Percentiles rank a stretch among this genome's conserved stretches.
Conservation (phyloP, 164 flowering plant species). For the Euptelea pleiosperma region DNA sequence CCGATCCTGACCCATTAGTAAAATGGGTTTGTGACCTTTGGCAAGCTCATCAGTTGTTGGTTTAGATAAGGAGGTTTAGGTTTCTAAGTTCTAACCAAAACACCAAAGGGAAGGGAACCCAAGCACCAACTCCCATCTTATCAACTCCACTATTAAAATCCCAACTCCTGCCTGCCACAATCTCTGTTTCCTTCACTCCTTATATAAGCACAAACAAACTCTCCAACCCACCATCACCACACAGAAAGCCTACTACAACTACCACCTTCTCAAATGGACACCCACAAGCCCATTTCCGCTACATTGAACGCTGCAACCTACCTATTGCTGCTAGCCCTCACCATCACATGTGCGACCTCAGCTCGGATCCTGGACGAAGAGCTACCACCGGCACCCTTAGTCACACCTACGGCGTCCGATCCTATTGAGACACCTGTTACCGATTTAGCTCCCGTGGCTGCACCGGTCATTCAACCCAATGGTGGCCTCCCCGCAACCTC, state of each 20-base stretch:
- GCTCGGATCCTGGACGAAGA: slow-evolving; percentile 56
- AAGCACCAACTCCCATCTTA: slow-evolving; percentile 36
- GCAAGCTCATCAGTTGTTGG: too few relatives aligned
- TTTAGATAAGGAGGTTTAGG: slow-evolving; percentile 9
- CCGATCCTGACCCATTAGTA: too few relatives aligned
- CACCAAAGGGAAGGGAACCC: slow-evolving; percentile 18
- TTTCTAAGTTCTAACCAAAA: slow-evolving; percentile 25
- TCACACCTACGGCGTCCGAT: slow-evolving; percentile 5
- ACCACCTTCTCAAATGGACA: slow-evolving; percentile 37
- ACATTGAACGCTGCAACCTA: slow-evolving; percentile 22
- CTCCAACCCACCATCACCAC: slow-evolving; percentile 13
- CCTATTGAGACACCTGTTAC: slow-evolving; percentile 8
- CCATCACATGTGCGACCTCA: slow-evolving; percentile 30
- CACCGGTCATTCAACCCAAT: background rate
- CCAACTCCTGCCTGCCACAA: too few relatives aligned
- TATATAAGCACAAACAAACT: slow-evolving; percentile 18
- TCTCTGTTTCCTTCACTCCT: background rate
- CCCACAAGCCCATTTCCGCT: slow-evolving; percentile 6
- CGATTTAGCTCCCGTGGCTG: slow-evolving; percentile 3
- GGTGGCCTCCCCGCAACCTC: background rate
- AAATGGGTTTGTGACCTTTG: too few relatives aligned
- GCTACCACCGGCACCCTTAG: slow-evolving; percentile 17
- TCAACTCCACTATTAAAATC: slow-evolving; percentile 30
- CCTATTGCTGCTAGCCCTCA: slow-evolving; percentile 34
- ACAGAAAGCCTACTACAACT: too few relatives aligned